A percentile compares a stretch with the other conserved stretches of the same genome.
phyloP scores from a whole-genome alignment of 139 green algal genomes.

The Mychonastes homosphaera region DNA sequence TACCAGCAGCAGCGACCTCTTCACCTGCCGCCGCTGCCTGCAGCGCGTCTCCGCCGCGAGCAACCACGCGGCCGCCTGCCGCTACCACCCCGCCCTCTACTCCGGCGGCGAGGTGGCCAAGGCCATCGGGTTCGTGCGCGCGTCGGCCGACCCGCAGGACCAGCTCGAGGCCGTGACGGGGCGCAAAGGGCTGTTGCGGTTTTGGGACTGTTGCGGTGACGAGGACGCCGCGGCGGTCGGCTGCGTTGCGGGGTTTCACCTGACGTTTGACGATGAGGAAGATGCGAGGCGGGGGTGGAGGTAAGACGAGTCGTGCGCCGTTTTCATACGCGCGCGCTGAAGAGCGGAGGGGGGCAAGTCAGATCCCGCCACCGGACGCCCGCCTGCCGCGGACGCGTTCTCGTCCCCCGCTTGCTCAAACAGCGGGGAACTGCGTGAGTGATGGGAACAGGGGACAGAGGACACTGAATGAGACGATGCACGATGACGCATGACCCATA shows the following conservation, averaged over 20 bases:
- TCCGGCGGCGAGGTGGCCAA: slow-evolving; percentile 47
- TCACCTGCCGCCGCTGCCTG: slow-evolving; percentile 45
- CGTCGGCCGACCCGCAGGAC: slow-evolving; percentile 31
- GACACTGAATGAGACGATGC: no score
- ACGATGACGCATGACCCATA: no score
- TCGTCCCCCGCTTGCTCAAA: background rate
- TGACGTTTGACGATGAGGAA: slow-evolving; percentile 27
- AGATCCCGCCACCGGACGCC: background rate
- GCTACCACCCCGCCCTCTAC: slow-evolving; percentile 44
- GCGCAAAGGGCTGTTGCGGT: slow-evolving; percentile 39
- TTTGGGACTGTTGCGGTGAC: slow-evolving; percentile 54
- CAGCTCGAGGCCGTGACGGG: slow-evolving; percentile 34
- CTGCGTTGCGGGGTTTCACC: slow-evolving; percentile 25
- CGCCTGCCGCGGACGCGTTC: background rate
- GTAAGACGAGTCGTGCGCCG: background rate
- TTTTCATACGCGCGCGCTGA: no score
- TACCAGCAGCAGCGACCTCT: slow-evolving; percentile 13
- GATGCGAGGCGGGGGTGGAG: slow-evolving; percentile 7
- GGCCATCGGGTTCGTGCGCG: slow-evolving; percentile 43
- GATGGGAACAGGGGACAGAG: no score
- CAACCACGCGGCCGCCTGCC: slow-evolving; percentile 21
- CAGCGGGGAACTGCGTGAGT: slow-evolving; percentile 1
- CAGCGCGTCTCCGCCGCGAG: slow-evolving; percentile 30
- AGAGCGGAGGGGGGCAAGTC: background rate
- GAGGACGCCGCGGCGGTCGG: slow-evolving; percentile 37